A percentile compares a stretch with the other conserved stretches of the same genome.
Conservation (phyloP, 495 filamentous ascomycete species). For the Aspergillus sparsus region DNA sequence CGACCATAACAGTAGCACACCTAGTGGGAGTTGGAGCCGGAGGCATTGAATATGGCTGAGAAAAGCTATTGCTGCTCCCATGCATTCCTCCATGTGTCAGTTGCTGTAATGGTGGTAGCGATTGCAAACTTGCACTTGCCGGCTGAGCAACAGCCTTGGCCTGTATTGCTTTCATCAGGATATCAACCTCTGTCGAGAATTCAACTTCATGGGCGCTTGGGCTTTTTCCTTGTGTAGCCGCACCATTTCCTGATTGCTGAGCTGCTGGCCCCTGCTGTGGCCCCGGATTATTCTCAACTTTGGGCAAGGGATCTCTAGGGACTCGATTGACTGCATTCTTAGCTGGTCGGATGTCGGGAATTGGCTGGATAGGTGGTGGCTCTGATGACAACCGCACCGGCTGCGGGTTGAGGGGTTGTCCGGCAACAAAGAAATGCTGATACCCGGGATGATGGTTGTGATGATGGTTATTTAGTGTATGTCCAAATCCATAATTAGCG, state of each 20-base stretch:
- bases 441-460: slow-evolving; percentile 29
- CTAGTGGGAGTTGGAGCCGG: slow-evolving; percentile 24
- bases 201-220: slow-evolving; percentile 43
- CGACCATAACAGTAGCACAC: slow-evolving; percentile 25
- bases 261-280: slow-evolving; percentile 10
- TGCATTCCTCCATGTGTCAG: slow-evolving; percentile 32
- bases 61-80: slow-evolving; percentile 25
- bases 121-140: slow-evolving; percentile 27
- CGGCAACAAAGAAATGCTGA: slow-evolving; percentile 36
- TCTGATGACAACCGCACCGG: slow-evolving; percentile 38
- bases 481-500: slow-evolving; percentile 37
- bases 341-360: slow-evolving; percentile 45
- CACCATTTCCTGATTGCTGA: slow-evolving; percentile 12
- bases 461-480: slow-evolving; percentile 29
- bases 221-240: slow-evolving; percentile 22
- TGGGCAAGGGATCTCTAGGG: slow-evolving; percentile 27
- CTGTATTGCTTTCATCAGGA: slow-evolving; percentile 91
- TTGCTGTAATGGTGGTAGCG: slow-evolving; percentile 41
- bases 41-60: slow-evolving; percentile 32
- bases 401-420: slow-evolving; percentile 32
- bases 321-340: slow-evolving; percentile 44
- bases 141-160: slow-evolving; percentile 51
- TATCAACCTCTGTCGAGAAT: slow-evolving; percentile 83
- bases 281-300: slow-evolving; percentile 17
- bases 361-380: slow-evolving; percentile 32